phyloP scores from a whole-genome alignment of 768 basidiomycete genomes.

The Hygrocybe coccinea region DNA sequence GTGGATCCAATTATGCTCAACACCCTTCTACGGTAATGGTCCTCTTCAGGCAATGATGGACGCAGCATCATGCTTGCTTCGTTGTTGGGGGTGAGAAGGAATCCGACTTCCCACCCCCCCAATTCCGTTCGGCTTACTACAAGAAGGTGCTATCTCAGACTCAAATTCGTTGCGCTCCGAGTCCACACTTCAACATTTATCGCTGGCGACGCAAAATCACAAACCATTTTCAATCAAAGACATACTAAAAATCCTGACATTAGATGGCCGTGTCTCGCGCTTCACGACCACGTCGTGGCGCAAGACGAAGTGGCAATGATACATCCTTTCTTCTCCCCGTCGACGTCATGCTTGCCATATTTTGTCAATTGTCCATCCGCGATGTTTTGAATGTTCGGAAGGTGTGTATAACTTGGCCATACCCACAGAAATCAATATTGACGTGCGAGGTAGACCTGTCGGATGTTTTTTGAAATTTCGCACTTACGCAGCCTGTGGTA shows the following conservation, averaged over 20 bases:
- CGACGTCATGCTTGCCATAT: slow-evolving; percentile 45
- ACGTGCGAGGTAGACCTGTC: slow-evolving; percentile 41
- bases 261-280: background rate
- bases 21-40: background rate
- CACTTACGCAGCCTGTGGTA: slow-evolving; percentile 50
- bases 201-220: background rate
- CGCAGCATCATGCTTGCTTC: background rate
- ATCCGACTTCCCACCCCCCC: too few species aligned
- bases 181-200: background rate
- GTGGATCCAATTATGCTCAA: background rate
- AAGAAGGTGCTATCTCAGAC: too few species aligned
- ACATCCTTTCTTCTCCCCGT: slow-evolving; percentile 35
- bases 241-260: background rate
- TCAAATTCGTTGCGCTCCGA: background rate
- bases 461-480: slow-evolving; percentile 37
- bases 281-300: background rate
- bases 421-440: background rate
- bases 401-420: slow-evolving; percentile 28
- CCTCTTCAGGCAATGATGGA: background rate
- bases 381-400: slow-evolving; percentile 43
- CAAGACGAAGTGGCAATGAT: background rate
- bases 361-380: slow-evolving; percentile 37
- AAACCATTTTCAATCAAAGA: background rate
- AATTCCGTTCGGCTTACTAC: too few species aligned
- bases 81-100: too few species aligned